Evolutionary conservation across 225 moss, liverwort and hornwort genomes (phyloP).

Genomic region (Bryum argenteum): DNA sequence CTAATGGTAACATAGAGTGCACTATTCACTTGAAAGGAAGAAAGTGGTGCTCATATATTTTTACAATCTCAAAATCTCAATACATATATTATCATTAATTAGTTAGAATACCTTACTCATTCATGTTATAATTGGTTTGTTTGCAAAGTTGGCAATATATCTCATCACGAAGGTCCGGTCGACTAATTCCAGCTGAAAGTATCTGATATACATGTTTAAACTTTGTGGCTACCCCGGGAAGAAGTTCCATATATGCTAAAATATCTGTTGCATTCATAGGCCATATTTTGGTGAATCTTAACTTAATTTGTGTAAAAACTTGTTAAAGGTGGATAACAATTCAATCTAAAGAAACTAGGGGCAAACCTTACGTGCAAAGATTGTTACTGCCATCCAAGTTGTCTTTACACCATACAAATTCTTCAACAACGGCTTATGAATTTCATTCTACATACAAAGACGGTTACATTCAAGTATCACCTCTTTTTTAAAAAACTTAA

Average conservation of each 20-base stretch:
- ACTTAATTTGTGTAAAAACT: too few species aligned
- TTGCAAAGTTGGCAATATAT: slow-evolving; percentile 57
- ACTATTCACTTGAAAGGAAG: background rate
- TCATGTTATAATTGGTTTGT: slow-evolving; percentile 40
- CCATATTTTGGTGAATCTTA: background rate
- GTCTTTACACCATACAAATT: slow-evolving; percentile 48
- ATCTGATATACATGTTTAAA: slow-evolving; percentile 48
- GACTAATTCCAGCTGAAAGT: slow-evolving; percentile 54
- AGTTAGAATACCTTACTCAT: slow-evolving; percentile 23
- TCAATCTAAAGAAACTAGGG: background rate
- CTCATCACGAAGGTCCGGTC: slow-evolving; percentile 59
- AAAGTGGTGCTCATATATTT: background rate
- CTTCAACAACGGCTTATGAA: slow-evolving; percentile 42
- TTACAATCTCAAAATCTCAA: background rate
- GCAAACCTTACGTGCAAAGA: slow-evolving; percentile 54
- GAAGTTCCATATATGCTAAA: slow-evolving; percentile 55
- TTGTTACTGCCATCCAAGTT: slow-evolving; percentile 42
- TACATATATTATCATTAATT: background rate
- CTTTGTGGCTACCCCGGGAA: slow-evolving; percentile 32
- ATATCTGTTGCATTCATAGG: slow-evolving; percentile 35
- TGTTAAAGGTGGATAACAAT: background rate
- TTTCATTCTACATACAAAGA: slow-evolving; percentile 30
- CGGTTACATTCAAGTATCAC: too few species aligned
- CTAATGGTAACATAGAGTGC: slow-evolving; percentile 11
- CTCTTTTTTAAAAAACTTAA: too few species aligned